Evolutionary conservation across 2,329 filamentous ascomycete species (phyloP).

Genomic region (Colletotrichum camelliae): DNA sequence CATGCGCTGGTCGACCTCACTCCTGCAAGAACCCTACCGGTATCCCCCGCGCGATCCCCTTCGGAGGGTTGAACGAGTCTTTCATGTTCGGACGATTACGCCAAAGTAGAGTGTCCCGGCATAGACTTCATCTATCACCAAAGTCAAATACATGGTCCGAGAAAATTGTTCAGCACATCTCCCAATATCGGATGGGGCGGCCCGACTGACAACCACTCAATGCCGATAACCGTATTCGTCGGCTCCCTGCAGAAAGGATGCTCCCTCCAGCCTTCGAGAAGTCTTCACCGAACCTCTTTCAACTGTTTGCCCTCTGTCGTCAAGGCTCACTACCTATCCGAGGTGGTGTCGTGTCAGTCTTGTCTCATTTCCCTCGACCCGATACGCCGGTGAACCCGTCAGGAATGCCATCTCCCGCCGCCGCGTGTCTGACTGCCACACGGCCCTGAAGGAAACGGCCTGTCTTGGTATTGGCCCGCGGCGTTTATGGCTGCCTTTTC

Average conservation of each 20-base stretch:
- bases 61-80: background rate
- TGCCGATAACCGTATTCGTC: background rate
- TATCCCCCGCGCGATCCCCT: background rate
- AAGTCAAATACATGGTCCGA: background rate
- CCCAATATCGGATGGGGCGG: conserved; percentile 4
- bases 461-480: background rate
- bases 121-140: background rate
- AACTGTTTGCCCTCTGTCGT: background rate
- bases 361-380: conserved; percentile 6
- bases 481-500: background rate
- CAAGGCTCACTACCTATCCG: background rate
- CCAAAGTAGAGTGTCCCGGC: background rate
- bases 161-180: background rate
- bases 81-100: background rate
- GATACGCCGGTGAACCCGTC: background rate
- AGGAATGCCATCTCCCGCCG: background rate
- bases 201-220: background rate
- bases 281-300: background rate
- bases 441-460: background rate
- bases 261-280: conserved; percentile 9
- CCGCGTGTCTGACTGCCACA: conserved; percentile 5
- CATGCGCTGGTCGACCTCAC: background rate
- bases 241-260: background rate
- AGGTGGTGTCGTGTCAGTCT: conserved; percentile 4
- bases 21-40: conserved; percentile 10